A percentile compares a stretch with the other conserved stretches of the same genome.
These are phyloP conservation scores for Globisporangium heterothallicum DNA, from an alignment of 352 stramenopile genomes.

Conservation along the genomic window DNA sequence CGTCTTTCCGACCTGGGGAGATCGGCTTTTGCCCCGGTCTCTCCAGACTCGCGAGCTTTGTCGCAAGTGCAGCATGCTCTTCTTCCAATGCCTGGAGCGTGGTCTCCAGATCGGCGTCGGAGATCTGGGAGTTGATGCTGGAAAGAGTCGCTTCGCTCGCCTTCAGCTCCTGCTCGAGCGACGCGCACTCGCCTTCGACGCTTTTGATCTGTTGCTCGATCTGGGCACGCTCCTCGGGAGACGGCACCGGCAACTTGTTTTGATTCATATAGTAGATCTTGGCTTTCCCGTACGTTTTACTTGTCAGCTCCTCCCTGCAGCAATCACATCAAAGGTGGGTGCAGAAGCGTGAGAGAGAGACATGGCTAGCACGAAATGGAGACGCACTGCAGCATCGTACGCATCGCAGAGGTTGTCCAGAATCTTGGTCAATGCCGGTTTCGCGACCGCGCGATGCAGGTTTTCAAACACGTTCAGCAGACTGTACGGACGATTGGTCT, in stretches of 20 bases:
- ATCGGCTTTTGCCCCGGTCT: conserved; percentile 31
- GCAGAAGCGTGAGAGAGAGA: neutral
- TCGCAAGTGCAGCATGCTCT: conserved; percentile 28
- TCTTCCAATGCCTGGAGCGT: conserved; percentile 39
- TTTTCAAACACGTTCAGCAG: conserved; percentile 85
- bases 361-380: conserved; percentile 36
- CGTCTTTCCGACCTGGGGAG: conserved; percentile 55
- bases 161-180: conserved; percentile 55
- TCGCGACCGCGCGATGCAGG: conserved; percentile 66
- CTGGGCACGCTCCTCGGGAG: conserved; percentile 28
- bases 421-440: conserved; percentile 68
- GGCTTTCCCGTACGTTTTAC: conserved; percentile 76
- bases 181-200: conserved; percentile 35
- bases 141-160: conserved; percentile 34
- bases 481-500: conserved; percentile 82
- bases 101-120: conserved; percentile 52
- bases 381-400: conserved; percentile 65
- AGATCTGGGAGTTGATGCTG: conserved; percentile 56
- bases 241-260: conserved; percentile 52
- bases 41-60: conserved; percentile 48
- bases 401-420: conserved; percentile 65
- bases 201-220: conserved; percentile 53
- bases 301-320: conserved; percentile 48
- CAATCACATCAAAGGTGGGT: neutral
- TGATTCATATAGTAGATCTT: conserved; percentile 87